Conservation (phyloP, 1,284 basidiomycete genomes). For the Puccinia polysora region DNA sequence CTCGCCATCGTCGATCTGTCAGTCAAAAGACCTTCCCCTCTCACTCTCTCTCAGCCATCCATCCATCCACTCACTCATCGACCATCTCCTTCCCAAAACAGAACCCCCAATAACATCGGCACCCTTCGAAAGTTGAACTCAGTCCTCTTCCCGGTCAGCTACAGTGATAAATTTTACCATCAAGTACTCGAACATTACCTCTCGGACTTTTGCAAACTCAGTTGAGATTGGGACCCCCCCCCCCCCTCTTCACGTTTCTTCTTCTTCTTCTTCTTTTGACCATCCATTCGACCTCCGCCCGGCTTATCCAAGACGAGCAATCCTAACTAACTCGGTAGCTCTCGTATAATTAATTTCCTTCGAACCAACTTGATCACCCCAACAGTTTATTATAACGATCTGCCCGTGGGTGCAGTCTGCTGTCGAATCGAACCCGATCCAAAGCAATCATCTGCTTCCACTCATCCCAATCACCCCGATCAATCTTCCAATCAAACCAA, state of each 20-base stretch:
- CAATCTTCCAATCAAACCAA: slow-evolving; percentile 10
- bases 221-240: not conserved
- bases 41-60: not conserved
- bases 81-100: not conserved
- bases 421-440: slow-evolving; percentile 26
- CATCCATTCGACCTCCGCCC: not conserved
- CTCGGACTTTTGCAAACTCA: slow-evolving; percentile 39
- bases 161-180: slow-evolving; percentile 34
- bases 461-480: not conserved
- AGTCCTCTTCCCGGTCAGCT: slow-evolving; percentile 39
- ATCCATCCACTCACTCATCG: not conserved
- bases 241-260: not conserved
- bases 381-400: slow-evolving; percentile 39
- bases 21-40: not conserved
- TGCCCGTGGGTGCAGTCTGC: slow-evolving; percentile 37
- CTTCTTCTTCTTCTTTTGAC: not conserved
- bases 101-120: slow-evolving; percentile 32
- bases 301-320: no score
- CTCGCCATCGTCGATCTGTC: slow-evolving; percentile 15
- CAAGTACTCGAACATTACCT: slow-evolving; percentile 24
- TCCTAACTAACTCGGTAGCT: not conserved
- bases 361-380: not conserved
- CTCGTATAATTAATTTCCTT: no score
- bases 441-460: not conserved
- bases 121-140: slow-evolving; percentile 34